Conservation (phyloP, 768 basidiomycete species). For the Pleurotus platypus region DNA sequence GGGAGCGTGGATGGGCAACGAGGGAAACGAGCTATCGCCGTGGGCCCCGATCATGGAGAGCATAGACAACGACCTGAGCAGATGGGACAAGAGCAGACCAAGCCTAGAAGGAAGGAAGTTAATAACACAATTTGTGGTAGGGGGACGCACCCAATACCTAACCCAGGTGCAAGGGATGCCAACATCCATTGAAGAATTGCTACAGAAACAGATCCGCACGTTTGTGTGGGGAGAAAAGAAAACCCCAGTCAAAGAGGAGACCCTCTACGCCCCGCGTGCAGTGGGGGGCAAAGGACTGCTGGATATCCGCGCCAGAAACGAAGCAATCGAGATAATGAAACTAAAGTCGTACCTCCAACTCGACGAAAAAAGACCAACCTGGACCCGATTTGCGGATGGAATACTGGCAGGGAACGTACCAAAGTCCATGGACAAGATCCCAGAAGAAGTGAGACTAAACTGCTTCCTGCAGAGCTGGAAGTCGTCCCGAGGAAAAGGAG, state of each 20-base stretch:
- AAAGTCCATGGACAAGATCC: not conserved
- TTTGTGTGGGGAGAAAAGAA: conserved; percentile 23
- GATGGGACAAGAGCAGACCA: conserved; percentile 24
- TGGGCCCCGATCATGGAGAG: conserved; percentile 26
- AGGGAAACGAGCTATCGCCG: conserved; percentile 10
- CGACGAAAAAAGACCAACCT: not conserved
- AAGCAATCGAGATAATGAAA: conserved; percentile 14
- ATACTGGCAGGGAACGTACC: not conserved
- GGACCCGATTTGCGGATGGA: not conserved
- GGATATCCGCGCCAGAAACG: conserved; percentile 8
- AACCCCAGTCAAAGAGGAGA: conserved; percentile 14
- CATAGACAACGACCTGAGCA: conserved; percentile 13
- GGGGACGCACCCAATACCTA: conserved; percentile 29
- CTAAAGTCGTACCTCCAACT: conserved; percentile 10
- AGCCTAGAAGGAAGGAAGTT: conserved; percentile 22
- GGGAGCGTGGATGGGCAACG: conserved; percentile 29
- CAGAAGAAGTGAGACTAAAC: not conserved
- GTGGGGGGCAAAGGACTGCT: conserved; percentile 18
- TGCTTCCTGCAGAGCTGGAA: not conserved
- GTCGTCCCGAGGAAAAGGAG: not conserved
- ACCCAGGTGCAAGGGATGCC: conserved; percentile 35
- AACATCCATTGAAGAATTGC: not conserved
- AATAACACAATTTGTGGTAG: conserved; percentile 23
- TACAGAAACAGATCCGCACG: conserved; percentile 16
- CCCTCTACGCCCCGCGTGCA: conserved; percentile 9